Percentiles rank a stretch among this genome's conserved stretches.
Conservation (phyloP, 192 early-diverging fungal species). For the Chytriomyces sp. region DNA sequence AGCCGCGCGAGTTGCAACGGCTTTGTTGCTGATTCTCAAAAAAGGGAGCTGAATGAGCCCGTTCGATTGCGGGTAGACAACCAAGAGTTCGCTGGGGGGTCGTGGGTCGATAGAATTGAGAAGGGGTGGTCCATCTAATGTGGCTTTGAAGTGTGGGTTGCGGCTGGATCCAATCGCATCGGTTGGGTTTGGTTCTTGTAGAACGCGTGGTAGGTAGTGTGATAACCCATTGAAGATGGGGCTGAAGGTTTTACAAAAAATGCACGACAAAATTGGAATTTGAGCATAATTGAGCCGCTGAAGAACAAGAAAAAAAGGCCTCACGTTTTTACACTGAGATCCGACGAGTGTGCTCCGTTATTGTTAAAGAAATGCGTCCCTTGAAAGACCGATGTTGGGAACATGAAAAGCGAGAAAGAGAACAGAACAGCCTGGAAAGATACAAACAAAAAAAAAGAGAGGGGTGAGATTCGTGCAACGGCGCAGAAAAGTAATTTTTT, state of each 20-base stretch:
- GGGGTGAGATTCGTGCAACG: too few species aligned
- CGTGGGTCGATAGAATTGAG: not conserved
- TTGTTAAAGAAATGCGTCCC: not conserved
- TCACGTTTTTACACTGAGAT: not conserved
- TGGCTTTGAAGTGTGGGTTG: not conserved
- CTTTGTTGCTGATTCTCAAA: not conserved
- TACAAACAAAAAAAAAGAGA: not conserved
- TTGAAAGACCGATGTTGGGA: constrained; percentile 59
- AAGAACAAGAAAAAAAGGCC: not conserved
- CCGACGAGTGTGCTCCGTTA: not conserved
- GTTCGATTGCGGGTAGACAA: not conserved
- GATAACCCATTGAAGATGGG: not conserved
- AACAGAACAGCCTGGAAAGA: constrained; percentile 72
- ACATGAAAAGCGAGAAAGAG: constrained; percentile 80
- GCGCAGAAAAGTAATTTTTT: constrained; percentile 63
- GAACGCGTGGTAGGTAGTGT: constrained; percentile 11
- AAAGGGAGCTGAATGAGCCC: not conserved
- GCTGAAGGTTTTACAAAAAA: not conserved
- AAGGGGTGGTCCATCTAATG: not conserved
- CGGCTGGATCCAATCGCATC: not conserved
- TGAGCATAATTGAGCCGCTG: not conserved
- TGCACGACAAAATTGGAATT: too few species aligned
- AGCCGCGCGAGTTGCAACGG: not conserved
- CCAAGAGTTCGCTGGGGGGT: not conserved
- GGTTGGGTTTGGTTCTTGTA: not conserved